Percentiles rank a stretch among this genome's conserved stretches.
These are phyloP conservation scores for Astrothelium macrocarpum DNA, from an alignment of 495 filamentous ascomycete species.

Conservation along the genomic window DNA sequence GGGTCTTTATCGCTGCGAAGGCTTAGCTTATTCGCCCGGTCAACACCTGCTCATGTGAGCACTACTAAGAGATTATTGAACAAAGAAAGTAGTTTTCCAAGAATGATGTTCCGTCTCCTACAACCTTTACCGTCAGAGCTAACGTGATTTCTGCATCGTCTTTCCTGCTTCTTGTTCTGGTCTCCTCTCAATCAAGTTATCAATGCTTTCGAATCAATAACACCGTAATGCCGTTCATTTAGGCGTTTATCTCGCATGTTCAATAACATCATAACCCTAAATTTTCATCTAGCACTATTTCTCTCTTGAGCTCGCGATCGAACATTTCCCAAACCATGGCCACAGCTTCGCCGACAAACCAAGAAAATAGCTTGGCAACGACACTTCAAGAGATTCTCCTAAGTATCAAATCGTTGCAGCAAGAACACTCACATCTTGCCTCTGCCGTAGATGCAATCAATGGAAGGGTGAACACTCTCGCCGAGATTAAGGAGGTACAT, in stretches of 20 bases:
- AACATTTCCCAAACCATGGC: background rate
- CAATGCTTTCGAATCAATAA: no score
- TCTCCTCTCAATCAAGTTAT: no score
- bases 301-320: background rate
- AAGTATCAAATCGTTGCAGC: constrained; percentile 43
- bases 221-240: background rate
- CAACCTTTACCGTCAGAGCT: no score
- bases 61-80: no score
- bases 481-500: constrained; percentile 45
- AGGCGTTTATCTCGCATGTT: background rate
- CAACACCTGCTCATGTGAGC: no score
- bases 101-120: no score
- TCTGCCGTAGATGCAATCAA: constrained; percentile 56
- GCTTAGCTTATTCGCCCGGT: no score
- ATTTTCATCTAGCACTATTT: background rate
- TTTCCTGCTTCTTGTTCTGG: no score
- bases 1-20: no score
- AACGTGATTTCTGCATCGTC: no score
- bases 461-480: constrained; percentile 52
- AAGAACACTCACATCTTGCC: constrained; percentile 50
- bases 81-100: no score
- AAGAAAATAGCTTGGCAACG: background rate
- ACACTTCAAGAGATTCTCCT: constrained; percentile 37
- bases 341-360: background rate
- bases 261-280: background rate